phyloP scores from a whole-genome alignment of 768 basidiomycete genomes.

The Lentinula detonsa region DNA sequence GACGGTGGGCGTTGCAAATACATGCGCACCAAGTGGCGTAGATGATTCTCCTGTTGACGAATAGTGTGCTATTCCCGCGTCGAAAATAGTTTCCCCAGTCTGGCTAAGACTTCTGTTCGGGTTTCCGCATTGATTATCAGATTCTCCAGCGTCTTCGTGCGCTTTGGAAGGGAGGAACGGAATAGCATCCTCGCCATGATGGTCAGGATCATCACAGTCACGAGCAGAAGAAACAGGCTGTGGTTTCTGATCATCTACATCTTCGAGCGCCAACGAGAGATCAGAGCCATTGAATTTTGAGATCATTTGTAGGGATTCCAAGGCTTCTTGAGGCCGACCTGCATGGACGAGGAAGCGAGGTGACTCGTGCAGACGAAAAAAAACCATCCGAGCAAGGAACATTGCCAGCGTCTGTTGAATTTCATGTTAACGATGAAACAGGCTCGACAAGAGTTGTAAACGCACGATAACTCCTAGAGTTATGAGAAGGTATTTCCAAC shows the following conservation, averaged over 20 bases:
- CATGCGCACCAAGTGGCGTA: conserved; percentile 18
- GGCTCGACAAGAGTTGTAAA: conserved; percentile 14
- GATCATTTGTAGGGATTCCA: conserved; percentile 79
- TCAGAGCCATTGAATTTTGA: conserved; percentile 80
- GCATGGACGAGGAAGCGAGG: conserved; percentile 90
- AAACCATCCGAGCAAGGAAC: conserved; percentile 80
- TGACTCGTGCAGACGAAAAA: conserved; percentile 93
- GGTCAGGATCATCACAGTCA: not conserved
- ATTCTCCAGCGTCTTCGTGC: not conserved
- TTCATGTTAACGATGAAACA: not conserved
- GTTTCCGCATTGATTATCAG: not conserved
- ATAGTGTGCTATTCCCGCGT: not conserved
- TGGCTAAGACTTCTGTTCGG: not conserved
- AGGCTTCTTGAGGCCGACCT: conserved; percentile 77
- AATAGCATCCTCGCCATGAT: conserved; percentile 20
- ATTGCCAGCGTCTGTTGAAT: conserved; percentile 69
- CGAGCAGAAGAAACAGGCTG: conserved; percentile 9
- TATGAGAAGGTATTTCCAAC: conserved; percentile 85
- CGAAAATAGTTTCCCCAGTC: not conserved
- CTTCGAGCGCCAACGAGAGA: conserved; percentile 59
- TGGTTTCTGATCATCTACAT: conserved; percentile 48
- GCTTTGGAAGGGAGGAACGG: conserved; percentile 8
- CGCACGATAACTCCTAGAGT: conserved; percentile 78
- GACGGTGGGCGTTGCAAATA: conserved; percentile 19
- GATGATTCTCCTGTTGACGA: conserved; percentile 1